Conservation (phyloP, 1,139 yeast genomes). For the Yamadazyma sp. region DNA sequence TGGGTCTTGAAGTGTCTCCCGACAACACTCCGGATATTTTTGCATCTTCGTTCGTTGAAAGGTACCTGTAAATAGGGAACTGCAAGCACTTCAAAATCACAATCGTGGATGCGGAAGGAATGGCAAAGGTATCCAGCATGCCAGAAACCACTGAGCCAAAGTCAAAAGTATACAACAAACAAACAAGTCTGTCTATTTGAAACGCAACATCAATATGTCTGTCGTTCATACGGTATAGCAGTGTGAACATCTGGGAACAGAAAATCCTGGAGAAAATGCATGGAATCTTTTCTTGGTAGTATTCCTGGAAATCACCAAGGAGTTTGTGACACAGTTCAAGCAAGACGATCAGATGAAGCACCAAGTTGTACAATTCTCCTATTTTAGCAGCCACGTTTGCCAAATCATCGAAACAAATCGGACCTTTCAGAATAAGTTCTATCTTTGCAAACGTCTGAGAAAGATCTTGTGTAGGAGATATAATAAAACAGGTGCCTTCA, state of each 20-base stretch:
- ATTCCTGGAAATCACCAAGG: slow-evolving; percentile 12
- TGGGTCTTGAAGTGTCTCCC: slow-evolving; percentile 6
- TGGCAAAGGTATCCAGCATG: slow-evolving; percentile 1
- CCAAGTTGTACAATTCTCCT: slow-evolving; percentile 12
- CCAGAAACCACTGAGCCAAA: not conserved
- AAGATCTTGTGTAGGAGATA: slow-evolving; percentile 15
- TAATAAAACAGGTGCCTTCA: slow-evolving; percentile 4
- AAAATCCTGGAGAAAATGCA: slow-evolving; percentile 9
- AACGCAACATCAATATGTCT: slow-evolving; percentile 13
- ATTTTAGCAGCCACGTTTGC: slow-evolving; percentile 2
- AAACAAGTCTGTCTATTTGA: slow-evolving; percentile 12
- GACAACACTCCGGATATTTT: not conserved
- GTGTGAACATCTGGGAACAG: slow-evolving; percentile 5
- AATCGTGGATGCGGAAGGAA: slow-evolving; percentile 6
- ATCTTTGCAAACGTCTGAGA: slow-evolving; percentile 20
- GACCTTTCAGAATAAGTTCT: slow-evolving; percentile 15
- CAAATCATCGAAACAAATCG: slow-evolving; percentile 4
- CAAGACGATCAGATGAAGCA: slow-evolving; percentile 12
- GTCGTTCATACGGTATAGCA: slow-evolving; percentile 9
- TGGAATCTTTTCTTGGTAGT: slow-evolving; percentile 6
- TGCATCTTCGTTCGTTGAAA: slow-evolving; percentile 3
- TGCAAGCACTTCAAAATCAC: slow-evolving; percentile 11
- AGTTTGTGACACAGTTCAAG: slow-evolving; percentile 10
- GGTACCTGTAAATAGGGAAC: slow-evolving; percentile 12
- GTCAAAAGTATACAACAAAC: slow-evolving; percentile 5